phyloP scores from a whole-genome alignment of 257 asterid species.

The Solanum raphanifolium region DNA sequence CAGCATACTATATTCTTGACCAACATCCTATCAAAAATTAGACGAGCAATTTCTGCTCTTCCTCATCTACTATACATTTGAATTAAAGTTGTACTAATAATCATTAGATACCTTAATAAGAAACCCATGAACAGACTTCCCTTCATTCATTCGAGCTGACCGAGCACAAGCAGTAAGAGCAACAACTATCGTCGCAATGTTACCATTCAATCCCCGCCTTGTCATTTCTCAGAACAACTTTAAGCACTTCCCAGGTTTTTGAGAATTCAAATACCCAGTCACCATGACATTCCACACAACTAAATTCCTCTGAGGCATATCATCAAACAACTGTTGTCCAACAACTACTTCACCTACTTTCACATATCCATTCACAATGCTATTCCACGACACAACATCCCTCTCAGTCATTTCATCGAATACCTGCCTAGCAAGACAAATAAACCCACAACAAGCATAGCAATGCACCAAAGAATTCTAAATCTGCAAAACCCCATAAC shows the following conservation, averaged over 20 bases:
- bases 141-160: constrained; percentile 60
- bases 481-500: constrained; percentile 28
- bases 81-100: constrained; percentile 34
- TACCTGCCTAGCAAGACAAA: constrained; percentile 25
- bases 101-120: not conserved
- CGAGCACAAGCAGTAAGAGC: constrained; percentile 53
- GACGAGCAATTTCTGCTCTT: constrained; percentile 21
- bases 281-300: constrained; percentile 59
- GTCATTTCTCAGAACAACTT: constrained; percentile 57
- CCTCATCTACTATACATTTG: constrained; percentile 42
- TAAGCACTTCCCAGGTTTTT: constrained; percentile 37
- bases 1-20: constrained; percentile 29
- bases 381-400: constrained; percentile 57
- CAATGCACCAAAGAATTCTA: constrained; percentile 40
- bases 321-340: constrained; percentile 50
- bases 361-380: constrained; percentile 30
- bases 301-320: constrained; percentile 38
- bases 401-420: constrained; percentile 35
- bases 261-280: too few species aligned
- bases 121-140: constrained; percentile 1
- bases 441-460: constrained; percentile 10
- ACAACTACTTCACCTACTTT: constrained; percentile 36
- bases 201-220: constrained; percentile 15
- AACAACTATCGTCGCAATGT: constrained; percentile 34
- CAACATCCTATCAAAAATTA: constrained; percentile 39